These are phyloP conservation scores for Citrullus amarus DNA, from an alignment of 306 rosid genomes.

Conservation along the genomic window DNA sequence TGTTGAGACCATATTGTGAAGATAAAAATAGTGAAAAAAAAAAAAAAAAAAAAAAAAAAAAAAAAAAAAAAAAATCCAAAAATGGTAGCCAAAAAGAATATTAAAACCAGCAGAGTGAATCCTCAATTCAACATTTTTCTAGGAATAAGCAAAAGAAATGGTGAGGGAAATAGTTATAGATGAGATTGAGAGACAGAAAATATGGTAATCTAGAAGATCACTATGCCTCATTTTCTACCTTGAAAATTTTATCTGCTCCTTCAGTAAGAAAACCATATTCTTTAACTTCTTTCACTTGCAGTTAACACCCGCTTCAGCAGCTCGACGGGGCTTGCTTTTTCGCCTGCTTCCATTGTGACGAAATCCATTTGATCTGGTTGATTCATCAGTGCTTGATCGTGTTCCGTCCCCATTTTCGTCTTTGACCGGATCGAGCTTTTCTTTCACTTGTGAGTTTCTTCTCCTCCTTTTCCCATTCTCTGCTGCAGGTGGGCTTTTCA, in stretches of 20 bases:
- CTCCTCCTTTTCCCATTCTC: constrained; percentile 45
- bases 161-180: constrained; percentile 24
- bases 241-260: constrained; percentile 3
- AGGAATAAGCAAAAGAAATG: neutral
- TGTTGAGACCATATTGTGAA: neutral
- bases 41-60: too few relatives aligned
- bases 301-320: constrained; percentile 86
- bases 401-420: constrained; percentile 31
- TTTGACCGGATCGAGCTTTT: constrained; percentile 26
- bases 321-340: constrained; percentile 77
- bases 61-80: neutral
- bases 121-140: constrained; percentile 1
- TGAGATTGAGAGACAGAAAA: constrained; percentile 24
- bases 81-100: neutral
- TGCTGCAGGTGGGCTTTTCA: constrained; percentile 16
- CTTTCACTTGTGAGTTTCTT: constrained; percentile 28
- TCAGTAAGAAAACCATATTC: constrained; percentile 1
- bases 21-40: neutral
- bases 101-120: neutral
- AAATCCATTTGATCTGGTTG: constrained; percentile 41
- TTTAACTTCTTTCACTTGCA: constrained; percentile 35
- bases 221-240: constrained; percentile 8
- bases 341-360: constrained; percentile 79
- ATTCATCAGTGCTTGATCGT: constrained; percentile 24
- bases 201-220: constrained; percentile 23